These are phyloP conservation scores for Eugenia klotzschiana DNA, from an alignment of 441 rosid genomes.

Conservation along the genomic window DNA sequence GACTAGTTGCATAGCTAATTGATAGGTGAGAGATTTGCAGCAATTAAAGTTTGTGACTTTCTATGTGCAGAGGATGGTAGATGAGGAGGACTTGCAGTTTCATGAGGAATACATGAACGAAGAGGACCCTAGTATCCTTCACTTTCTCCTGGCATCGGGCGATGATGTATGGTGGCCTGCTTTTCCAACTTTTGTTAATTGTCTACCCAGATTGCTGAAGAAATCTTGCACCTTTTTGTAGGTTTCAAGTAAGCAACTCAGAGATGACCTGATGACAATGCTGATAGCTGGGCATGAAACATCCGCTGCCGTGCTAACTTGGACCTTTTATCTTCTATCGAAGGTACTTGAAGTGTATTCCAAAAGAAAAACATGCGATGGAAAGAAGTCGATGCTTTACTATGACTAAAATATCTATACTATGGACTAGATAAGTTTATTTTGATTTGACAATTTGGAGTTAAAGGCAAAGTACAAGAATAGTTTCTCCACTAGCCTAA, in stretches of 20 bases:
- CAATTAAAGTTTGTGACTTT: background rate
- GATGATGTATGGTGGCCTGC: conserved; percentile 52
- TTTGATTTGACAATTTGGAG: background rate
- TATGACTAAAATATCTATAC: background rate
- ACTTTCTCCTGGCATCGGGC: conserved; percentile 85
- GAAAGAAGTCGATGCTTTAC: background rate
- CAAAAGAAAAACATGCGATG: background rate
- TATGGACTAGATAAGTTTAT: background rate
- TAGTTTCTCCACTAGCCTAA: background rate
- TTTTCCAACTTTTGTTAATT: conserved; percentile 2
- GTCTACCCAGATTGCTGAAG: background rate
- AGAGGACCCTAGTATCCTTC: conserved; percentile 95
- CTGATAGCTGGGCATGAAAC: conserved; percentile 99
- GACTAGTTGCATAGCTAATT: background rate
- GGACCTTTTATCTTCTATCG: conserved; percentile 93
- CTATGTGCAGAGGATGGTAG: conserved; percentile 72
- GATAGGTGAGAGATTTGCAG: background rate
- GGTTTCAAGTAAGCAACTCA: conserved; percentile 96
- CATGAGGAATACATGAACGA: conserved; percentile 88
- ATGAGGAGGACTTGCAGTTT: conserved; percentile 86
- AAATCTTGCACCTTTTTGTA: conserved; percentile 17
- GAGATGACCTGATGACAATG: conserved; percentile 97
- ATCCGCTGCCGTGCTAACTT: conserved; percentile 87
- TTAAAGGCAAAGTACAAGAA: background rate
- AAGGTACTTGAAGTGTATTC: conserved; percentile 25